Evolutionary conservation across 495 filamentous ascomycete species (phyloP).

Genomic region (Pyrenula massariospora): DNA sequence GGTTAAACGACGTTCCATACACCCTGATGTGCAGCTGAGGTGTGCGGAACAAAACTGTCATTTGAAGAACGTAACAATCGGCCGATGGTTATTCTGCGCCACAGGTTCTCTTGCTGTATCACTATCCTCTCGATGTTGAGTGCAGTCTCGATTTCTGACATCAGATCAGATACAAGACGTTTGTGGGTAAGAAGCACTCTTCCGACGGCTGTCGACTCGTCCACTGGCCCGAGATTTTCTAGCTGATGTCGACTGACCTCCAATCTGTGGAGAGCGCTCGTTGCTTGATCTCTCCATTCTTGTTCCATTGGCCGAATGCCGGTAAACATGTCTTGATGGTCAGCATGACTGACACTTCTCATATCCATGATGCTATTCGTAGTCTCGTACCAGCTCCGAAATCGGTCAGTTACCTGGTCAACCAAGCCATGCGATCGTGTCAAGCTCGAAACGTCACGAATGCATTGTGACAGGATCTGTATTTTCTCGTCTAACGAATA

Average conservation of each 20-base stretch:
- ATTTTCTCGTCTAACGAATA: slow-evolving; percentile 24
- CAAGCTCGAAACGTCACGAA: slow-evolving; percentile 30
- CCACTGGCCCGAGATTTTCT: not conserved
- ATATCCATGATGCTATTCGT: slow-evolving; percentile 18
- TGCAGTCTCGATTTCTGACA: not conserved
- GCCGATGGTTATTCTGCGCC: not conserved
- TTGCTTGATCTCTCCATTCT: not conserved
- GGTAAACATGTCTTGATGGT: not conserved
- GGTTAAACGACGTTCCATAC: not conserved
- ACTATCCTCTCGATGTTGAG: not conserved
- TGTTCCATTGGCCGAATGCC: not conserved
- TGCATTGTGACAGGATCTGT: slow-evolving; percentile 27
- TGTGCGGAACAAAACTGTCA: not conserved
- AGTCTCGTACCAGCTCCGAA: slow-evolving; percentile 33
- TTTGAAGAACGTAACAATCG: not conserved
- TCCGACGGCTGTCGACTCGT: not conserved
- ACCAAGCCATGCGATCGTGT: not conserved
- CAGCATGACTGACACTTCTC: not conserved
- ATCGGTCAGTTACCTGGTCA: slow-evolving; percentile 17
- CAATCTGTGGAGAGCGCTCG: not conserved
- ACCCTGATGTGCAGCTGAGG: not conserved
- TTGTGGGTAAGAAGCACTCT: not conserved
- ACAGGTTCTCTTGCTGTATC: not conserved
- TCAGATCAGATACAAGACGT: not conserved
- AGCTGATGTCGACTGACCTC: not conserved